Percentiles rank a stretch among this genome's conserved stretches.
Conservation (phyloP, 768 basidiomycete genomes). For the Terana coerulea region DNA sequence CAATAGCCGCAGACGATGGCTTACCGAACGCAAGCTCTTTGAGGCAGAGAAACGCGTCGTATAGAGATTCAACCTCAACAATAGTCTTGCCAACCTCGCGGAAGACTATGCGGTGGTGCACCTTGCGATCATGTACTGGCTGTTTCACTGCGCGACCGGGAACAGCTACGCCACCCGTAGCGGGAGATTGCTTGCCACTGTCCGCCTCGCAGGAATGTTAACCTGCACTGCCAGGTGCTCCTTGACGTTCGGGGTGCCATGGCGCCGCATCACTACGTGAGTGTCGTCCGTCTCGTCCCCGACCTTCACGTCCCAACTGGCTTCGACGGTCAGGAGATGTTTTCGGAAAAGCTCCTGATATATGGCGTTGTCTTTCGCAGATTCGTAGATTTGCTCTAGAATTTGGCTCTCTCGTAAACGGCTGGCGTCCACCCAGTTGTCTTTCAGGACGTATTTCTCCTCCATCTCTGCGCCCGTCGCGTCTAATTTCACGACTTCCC, state of each 20-base stretch:
- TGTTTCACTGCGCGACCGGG: background rate
- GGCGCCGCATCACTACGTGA: background rate
- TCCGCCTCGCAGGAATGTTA: background rate
- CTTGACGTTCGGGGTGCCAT: too few species aligned
- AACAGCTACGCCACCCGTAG: background rate
- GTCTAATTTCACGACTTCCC: conserved; percentile 9
- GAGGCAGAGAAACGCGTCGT: background rate
- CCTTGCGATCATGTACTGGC: background rate
- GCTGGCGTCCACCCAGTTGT: conserved; percentile 15
- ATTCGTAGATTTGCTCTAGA: background rate
- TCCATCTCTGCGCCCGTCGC: background rate
- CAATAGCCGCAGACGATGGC: background rate
- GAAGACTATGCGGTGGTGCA: conserved; percentile 1
- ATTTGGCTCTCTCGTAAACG: conserved; percentile 3
- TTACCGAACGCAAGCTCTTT: background rate
- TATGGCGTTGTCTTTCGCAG: background rate
- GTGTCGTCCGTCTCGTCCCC: background rate
- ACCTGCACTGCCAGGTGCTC: background rate
- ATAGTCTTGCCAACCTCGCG: background rate
- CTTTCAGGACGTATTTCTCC: conserved; percentile 10
- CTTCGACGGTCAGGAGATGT: background rate
- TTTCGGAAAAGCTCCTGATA: background rate
- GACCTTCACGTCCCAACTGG: background rate
- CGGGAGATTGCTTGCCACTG: background rate
- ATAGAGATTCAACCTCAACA: background rate